Percentiles rank a stretch among this genome's conserved stretches.
phyloP scores from a whole-genome alignment of 331 rosid genomes.

The Saraca asoca region DNA sequence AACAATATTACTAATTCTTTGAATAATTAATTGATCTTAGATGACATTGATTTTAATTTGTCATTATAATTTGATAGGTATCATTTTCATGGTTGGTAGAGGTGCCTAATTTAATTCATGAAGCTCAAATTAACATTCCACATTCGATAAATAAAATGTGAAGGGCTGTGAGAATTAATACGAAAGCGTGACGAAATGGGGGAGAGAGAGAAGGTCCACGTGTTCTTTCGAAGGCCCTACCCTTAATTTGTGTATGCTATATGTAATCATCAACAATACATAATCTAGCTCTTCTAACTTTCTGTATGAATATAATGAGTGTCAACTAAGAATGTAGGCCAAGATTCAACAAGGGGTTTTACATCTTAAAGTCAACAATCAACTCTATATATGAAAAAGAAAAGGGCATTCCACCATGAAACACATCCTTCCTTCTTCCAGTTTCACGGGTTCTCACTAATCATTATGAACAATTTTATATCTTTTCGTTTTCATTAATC shows the following conservation, averaged over 20 bases:
- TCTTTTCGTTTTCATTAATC: too few relatives aligned
- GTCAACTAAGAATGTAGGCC: slow-evolving; percentile 54
- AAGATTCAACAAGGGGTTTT: slow-evolving; percentile 41
- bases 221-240: slow-evolving; percentile 67
- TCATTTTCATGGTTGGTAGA: too few relatives aligned
- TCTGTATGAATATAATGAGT: slow-evolving; percentile 52
- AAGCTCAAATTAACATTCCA: slow-evolving; percentile 43
- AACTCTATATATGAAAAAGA: slow-evolving; percentile 33
- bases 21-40: too few relatives aligned
- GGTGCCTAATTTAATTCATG: slow-evolving; percentile 33
- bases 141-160: slow-evolving; percentile 17
- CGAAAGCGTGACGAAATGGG: slow-evolving; percentile 68
- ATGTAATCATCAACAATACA: slow-evolving; percentile 44
- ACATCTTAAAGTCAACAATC: slow-evolving; percentile 67
- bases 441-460: slow-evolving; percentile 4
- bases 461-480: background rate
- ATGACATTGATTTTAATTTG: too few relatives aligned
- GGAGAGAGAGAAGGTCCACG: slow-evolving; percentile 55
- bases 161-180: slow-evolving; percentile 46
- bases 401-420: slow-evolving; percentile 42
- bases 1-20: too few relatives aligned
- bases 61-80: too few relatives aligned
- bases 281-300: slow-evolving; percentile 29
- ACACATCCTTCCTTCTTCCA: slow-evolving; percentile 40
- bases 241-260: slow-evolving; percentile 45